These are phyloP conservation scores for Komagataella pastoris DNA, from an alignment of 805 yeast species.

Conservation along the genomic window DNA sequence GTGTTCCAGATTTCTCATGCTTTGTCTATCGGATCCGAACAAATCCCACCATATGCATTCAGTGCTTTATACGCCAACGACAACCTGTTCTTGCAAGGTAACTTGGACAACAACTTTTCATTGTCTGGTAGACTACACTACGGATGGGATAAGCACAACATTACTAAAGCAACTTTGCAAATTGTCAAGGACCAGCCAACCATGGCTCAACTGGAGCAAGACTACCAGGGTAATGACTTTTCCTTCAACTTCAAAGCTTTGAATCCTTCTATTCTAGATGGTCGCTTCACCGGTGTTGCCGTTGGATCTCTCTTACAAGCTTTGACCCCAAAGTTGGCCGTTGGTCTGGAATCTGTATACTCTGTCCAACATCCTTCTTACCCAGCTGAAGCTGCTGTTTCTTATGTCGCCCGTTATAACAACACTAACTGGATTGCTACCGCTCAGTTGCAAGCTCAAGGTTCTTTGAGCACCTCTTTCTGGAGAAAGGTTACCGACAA, in stretches of 20 bases:
- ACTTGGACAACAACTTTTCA: constrained; percentile 75
- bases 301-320: constrained; percentile 88
- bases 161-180: constrained; percentile 80
- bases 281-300: constrained; percentile 79
- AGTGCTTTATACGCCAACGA: constrained; percentile 84
- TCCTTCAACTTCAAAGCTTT: constrained; percentile 81
- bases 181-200: constrained; percentile 80
- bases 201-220: constrained; percentile 94
- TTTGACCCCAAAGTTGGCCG: constrained; percentile 65
- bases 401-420: constrained; percentile 83
- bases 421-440: constrained; percentile 86
- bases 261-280: constrained; percentile 72
- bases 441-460: constrained; percentile 89
- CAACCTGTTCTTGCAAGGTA: constrained; percentile 78
- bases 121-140: constrained; percentile 83
- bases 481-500: constrained; percentile 89
- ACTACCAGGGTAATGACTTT: constrained; percentile 80
- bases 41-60: constrained; percentile 83
- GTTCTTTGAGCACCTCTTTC: constrained; percentile 78
- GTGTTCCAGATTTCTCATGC: constrained; percentile 96
- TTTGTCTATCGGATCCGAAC: constrained; percentile 75
- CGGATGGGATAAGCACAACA: constrained; percentile 72
- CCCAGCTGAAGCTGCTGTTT: constrained; percentile 85
- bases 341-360: constrained; percentile 90
- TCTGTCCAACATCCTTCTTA: constrained; percentile 41